These are phyloP conservation scores for Arabis hirsuta DNA, from an alignment of 345 rosid species.

Conservation along the genomic window DNA sequence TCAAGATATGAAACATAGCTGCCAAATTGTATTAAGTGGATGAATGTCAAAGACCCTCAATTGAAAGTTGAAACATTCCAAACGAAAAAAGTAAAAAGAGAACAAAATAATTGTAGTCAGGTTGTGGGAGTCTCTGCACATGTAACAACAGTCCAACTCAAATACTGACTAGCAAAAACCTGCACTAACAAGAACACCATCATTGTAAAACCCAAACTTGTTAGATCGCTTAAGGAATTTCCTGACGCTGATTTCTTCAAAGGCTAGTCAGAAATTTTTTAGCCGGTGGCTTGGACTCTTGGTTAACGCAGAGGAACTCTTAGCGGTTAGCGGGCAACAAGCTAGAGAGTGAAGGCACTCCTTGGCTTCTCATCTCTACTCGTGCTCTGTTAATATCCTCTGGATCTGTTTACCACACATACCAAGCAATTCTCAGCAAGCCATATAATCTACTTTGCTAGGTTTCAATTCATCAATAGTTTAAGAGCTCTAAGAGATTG, in stretches of 20 bases:
- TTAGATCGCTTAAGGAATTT: conserved; percentile 11
- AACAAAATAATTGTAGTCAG: conserved; percentile 5
- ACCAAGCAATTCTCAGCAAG: conserved; percentile 24
- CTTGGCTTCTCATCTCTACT: conserved; percentile 96
- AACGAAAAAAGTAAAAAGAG: not conserved
- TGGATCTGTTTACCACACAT: conserved; percentile 64
- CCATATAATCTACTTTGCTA: not conserved
- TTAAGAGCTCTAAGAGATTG: conserved; percentile 1
- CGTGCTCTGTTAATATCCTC: conserved; percentile 92
- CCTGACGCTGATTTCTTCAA: conserved; percentile 2
- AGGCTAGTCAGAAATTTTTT: not conserved
- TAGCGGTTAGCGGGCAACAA: conserved; percentile 62
- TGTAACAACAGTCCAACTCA: conserved; percentile 4
- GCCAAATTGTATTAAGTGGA: no score
- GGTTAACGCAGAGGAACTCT: conserved; percentile 11
- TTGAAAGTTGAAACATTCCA: conserved; percentile 13
- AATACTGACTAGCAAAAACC: not conserved
- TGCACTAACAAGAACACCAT: conserved; percentile 24
- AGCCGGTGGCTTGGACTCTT: conserved; percentile 6
- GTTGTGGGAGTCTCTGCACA: conserved; percentile 3
- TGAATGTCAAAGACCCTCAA: not conserved
- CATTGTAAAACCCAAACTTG: conserved; percentile 23
- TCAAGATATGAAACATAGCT: not conserved
- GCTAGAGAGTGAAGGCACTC: conserved; percentile 85
- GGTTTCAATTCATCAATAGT: not conserved